phyloP scores from a whole-genome alignment of 805 yeast species.

The Starmera dryadoides region DNA sequence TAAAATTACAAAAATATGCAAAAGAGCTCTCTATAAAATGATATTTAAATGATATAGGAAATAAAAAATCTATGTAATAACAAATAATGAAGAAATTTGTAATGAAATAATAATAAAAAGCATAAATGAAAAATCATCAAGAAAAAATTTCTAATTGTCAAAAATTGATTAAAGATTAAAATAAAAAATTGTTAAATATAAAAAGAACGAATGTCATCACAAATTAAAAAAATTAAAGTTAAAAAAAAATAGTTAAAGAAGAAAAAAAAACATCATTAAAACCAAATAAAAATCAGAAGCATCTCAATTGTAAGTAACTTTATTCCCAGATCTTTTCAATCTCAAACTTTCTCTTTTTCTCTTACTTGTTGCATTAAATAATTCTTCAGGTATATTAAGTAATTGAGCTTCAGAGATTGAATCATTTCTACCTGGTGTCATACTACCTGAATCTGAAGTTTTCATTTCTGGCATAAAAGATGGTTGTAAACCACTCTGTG shows the following conservation, averaged over 20 bases:
- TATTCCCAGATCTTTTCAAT: slow-evolving; percentile 33
- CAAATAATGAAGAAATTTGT: too few species aligned
- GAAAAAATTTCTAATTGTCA: too few species aligned
- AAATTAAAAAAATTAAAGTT: not conserved
- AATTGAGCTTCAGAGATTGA: not conserved
- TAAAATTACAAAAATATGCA: not conserved
- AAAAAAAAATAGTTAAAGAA: not conserved
- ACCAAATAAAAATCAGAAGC: not conserved
- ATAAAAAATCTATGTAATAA: too few species aligned
- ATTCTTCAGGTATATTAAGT: slow-evolving; percentile 13
- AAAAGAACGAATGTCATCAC: too few species aligned
- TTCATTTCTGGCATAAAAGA: slow-evolving; percentile 11
- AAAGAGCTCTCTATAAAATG: not conserved
- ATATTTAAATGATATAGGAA: too few species aligned
- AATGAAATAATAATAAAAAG: too few species aligned
- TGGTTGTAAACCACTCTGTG: slow-evolving; percentile 16
- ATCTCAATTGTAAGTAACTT: slow-evolving; percentile 1
- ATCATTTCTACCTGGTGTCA: not conserved
- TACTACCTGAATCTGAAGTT: not conserved
- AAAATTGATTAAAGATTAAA: too few species aligned
- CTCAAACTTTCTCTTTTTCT: slow-evolving; percentile 47
- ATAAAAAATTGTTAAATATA: too few species aligned
- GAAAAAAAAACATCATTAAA: not conserved
- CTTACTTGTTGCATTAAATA: slow-evolving; percentile 38
- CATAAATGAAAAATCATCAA: too few species aligned